These are phyloP conservation scores for Rhodosporidiobolus odoratus DNA, from an alignment of 768 basidiomycete species.

Conservation along the genomic window DNA sequence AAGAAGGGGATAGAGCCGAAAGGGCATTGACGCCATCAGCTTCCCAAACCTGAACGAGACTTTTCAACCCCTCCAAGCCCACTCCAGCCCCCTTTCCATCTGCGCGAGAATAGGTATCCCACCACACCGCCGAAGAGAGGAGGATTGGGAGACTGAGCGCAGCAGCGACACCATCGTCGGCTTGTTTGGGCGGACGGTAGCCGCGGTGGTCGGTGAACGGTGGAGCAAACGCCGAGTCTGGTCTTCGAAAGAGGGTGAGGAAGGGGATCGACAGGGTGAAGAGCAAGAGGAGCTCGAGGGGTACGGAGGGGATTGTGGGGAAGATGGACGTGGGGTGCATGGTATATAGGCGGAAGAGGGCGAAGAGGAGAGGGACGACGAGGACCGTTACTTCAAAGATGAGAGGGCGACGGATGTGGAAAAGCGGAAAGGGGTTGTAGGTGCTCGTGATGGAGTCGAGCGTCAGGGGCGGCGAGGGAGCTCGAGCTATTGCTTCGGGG, in stretches of 20 bases:
- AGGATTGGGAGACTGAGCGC: constrained; percentile 40
- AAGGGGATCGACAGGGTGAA: constrained; percentile 26
- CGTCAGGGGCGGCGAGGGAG: constrained; percentile 26
- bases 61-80: constrained; percentile 28
- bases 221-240: constrained; percentile 32
- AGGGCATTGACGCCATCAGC: constrained; percentile 23
- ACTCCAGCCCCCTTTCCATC: constrained; percentile 2
- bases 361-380: constrained; percentile 27
- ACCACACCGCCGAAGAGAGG: constrained; percentile 34
- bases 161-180: constrained; percentile 41
- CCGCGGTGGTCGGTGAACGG: constrained; percentile 44
- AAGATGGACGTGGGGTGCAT: constrained; percentile 21
- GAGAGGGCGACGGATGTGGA: constrained; percentile 36
- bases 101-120: constrained; percentile 33
- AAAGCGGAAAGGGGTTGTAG: constrained; percentile 32
- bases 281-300: constrained; percentile 19
- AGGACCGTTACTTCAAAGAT: constrained; percentile 40
- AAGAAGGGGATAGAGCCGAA: not conserved
- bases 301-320: constrained; percentile 27
- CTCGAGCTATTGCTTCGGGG: not conserved
- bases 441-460: constrained; percentile 22
- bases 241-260: constrained; percentile 34
- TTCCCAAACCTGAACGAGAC: constrained; percentile 40
- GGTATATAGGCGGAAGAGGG: constrained; percentile 30
- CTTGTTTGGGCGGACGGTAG: constrained; percentile 29